These are phyloP conservation scores for Diutina rugosa DNA, from an alignment of 1,139 yeast species.

Conservation along the genomic window DNA sequence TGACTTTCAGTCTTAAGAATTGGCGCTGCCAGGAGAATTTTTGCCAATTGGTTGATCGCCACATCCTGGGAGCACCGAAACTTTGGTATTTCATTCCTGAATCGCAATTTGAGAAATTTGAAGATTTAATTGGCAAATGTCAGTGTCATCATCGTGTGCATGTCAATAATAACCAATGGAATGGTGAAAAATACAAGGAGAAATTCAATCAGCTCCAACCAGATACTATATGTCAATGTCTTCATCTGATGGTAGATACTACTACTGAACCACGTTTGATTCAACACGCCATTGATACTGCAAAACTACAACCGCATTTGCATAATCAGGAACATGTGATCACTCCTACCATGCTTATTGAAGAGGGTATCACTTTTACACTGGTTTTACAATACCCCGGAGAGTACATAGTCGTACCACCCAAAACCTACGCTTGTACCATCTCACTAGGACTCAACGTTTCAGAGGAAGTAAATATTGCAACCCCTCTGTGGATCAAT, in stretches of 20 bases:
- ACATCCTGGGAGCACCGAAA: slow-evolving; percentile 56
- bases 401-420: slow-evolving; percentile 44
- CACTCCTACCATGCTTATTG: slow-evolving; percentile 34
- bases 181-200: background rate
- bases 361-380: slow-evolving; percentile 32
- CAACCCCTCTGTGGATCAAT: slow-evolving; percentile 45
- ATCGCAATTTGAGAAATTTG: slow-evolving; percentile 50
- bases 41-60: slow-evolving; percentile 53
- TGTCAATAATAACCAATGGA: background rate
- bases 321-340: slow-evolving; percentile 29
- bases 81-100: slow-evolving; percentile 79
- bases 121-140: slow-evolving; percentile 18
- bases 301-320: background rate
- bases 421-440: slow-evolving; percentile 36
- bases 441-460: slow-evolving; percentile 43
- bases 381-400: slow-evolving; percentile 46
- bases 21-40: slow-evolving; percentile 76
- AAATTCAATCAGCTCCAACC: background rate
- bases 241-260: slow-evolving; percentile 1
- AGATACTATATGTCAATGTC: background rate
- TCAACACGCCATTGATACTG: background rate
- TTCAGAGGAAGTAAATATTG: slow-evolving; percentile 44
- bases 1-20: slow-evolving; percentile 57
- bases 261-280: background rate
- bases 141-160: background rate